Base-by-base conservation (phyloP, 2,329 filamentous ascomycete genomes). In the Neonectria coccinea region DNA sequence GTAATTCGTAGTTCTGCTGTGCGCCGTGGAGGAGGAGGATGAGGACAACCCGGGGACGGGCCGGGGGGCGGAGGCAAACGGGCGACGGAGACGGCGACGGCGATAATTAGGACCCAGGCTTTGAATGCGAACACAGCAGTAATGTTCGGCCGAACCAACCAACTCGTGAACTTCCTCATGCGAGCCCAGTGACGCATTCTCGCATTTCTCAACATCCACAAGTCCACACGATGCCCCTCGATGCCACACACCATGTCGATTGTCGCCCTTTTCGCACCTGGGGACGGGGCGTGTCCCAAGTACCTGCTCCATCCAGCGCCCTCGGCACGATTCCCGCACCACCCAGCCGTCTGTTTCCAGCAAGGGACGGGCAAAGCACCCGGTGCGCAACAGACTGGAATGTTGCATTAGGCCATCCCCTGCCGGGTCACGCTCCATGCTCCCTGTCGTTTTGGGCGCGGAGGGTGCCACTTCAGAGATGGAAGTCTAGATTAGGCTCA, bases 371-470 rank as follows among this genome's bases (percentile, higher is more conserved):
- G 67, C 25, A 5, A 6, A 25, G 25, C 56, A 44, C 51, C 55
- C 25, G 62, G 53, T 65, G 56, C 51, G 56, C 48, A 68, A 54
- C 47, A 44, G 61, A 53, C 58, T 71, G 66, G 69, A 72, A 73
- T 73, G 69, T 65, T 64, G 65, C 58, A 70, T 70, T 53, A 42
- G 66, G 60, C 53, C 50, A 73, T 44, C 53, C 36, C 55, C 48
- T 52, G 59, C 51, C 50, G 50, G 39, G 9, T 10, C 39, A 36
- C 11, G 59, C 52, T 22, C 10, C 39, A 36, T 9, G 59, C 59
- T 22, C 20, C 50, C 22, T 11, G 52, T 56, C 33, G 18, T 27
- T 44, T 45, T 47, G 50, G 42, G 50, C 20, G 51, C 50, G 52
- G 58, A n/a, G 29, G 33, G 9, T 29, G 20, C 47, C 57, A 29